Evolutionary conservation across 2,329 filamentous ascomycete genomes (phyloP).

Genomic region (Aspergillus thermomutatus): DNA sequence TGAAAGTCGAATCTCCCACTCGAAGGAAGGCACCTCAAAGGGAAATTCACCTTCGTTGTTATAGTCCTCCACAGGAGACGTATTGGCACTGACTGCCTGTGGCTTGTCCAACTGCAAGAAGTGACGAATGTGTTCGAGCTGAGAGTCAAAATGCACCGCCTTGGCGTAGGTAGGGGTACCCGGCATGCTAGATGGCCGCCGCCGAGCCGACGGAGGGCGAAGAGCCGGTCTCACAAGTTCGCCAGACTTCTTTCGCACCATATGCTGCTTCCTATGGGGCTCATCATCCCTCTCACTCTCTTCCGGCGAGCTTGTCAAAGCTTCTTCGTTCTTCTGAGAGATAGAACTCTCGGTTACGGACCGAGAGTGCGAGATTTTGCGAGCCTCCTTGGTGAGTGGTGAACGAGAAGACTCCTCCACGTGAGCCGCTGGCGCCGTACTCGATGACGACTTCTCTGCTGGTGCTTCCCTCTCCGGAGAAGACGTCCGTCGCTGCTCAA

Average conservation of each 20-base stretch:
- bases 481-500: conserved; percentile 49
- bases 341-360: conserved; percentile 58
- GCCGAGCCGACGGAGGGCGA: conserved; percentile 66
- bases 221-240: conserved; percentile 92
- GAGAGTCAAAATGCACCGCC: conserved; percentile 96
- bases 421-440: conserved; percentile 24
- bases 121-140: conserved; percentile 92
- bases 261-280: conserved; percentile 71
- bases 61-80: conserved; percentile 84
- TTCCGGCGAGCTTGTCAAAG: conserved; percentile 42
- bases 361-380: conserved; percentile 60
- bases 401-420: conserved; percentile 24
- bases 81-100: conserved; percentile 91
- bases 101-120: conserved; percentile 93
- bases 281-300: conserved; percentile 59
- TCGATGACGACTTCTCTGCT: conserved; percentile 22
- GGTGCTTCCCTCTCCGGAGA: conserved; percentile 26
- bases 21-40: conserved; percentile 63
- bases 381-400: conserved; percentile 52
- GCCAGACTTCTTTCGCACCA: conserved; percentile 97
- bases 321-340: conserved; percentile 40
- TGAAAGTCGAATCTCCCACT: conserved; percentile 82
- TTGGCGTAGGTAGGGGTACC: conserved; percentile 95
- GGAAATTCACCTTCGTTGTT: conserved; percentile 88
- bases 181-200: conserved; percentile 92